Conservation (phyloP, 177 flowering plant genomes). For the Vitis hybrid region DNA sequence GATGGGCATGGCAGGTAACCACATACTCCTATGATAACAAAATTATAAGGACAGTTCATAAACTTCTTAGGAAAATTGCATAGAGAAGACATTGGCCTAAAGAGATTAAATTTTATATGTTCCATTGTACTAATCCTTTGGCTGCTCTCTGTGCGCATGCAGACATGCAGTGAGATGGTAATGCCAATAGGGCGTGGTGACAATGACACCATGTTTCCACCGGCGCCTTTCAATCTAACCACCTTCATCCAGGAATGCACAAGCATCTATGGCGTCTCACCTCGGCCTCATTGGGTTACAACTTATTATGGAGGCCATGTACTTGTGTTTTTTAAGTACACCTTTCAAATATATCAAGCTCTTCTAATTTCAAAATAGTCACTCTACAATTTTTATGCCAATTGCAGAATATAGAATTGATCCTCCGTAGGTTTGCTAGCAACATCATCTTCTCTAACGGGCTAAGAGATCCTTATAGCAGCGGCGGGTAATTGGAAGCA, state of each 20-base stretch:
- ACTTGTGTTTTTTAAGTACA: not conserved
- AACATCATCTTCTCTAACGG: constrained; percentile 8
- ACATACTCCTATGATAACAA: no score
- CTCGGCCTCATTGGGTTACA: constrained; percentile 5
- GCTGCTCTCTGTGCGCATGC: not conserved
- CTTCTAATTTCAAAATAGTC: not conserved
- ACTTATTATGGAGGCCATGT: constrained; percentile 13
- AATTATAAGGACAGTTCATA: no score
- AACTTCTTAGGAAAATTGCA: no score
- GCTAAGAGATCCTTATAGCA: constrained; percentile 7
- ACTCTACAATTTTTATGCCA: not conserved
- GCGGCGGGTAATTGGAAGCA: constrained; percentile 5
- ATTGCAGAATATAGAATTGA: constrained; percentile 2
- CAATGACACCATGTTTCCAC: constrained; percentile 8
- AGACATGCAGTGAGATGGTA: constrained; percentile 4
- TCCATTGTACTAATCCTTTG: no score
- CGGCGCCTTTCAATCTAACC: not conserved
- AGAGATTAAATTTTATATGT: no score
- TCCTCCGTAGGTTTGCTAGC: not conserved
- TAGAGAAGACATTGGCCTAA: no score
- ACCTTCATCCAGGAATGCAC: not conserved
- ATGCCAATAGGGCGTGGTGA: constrained; percentile 2
- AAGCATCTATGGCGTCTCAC: not conserved
- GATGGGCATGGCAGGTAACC: constrained; percentile 21
- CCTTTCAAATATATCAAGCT: not conserved